A percentile compares a stretch with the other conserved stretches of the same genome.
These are phyloP conservation scores for Globisporangium irregulare DNA, from an alignment of 352 stramenopile species.

Conservation along the genomic window DNA sequence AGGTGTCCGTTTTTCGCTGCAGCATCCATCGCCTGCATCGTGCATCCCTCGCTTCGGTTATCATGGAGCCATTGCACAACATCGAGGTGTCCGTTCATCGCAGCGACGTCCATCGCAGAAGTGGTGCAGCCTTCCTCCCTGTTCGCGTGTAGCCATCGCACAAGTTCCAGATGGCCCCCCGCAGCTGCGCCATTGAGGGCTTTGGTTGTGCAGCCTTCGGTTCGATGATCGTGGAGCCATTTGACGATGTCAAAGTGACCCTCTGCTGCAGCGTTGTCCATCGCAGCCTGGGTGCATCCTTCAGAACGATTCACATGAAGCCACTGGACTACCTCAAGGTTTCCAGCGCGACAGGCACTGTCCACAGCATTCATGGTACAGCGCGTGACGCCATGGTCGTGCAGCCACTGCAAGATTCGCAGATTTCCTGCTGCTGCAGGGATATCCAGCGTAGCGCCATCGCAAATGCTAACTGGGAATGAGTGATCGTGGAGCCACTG, in stretches of 20 bases:
- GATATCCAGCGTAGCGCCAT: background rate
- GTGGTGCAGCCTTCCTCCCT: background rate
- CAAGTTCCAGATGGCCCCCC: background rate
- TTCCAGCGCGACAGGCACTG: background rate
- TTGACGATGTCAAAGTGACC: background rate
- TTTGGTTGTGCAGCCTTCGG: background rate
- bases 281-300: background rate
- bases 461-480: background rate
- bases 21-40: background rate
- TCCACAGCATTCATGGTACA: background rate
- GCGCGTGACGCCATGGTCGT: background rate
- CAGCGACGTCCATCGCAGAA: background rate
- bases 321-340: no score
- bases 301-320: slow-evolving; percentile 4
- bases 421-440: background rate
- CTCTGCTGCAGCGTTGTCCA: background rate
- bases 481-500: background rate
- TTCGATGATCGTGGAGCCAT: background rate
- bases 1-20: no score
- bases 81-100: background rate
- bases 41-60: background rate
- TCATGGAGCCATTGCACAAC: background rate
- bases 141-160: background rate
- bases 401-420: background rate
- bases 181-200: background rate